Evolutionary conservation across 2,329 filamentous ascomycete species (phyloP).

Genomic region (Clarireedia monteithiana): DNA sequence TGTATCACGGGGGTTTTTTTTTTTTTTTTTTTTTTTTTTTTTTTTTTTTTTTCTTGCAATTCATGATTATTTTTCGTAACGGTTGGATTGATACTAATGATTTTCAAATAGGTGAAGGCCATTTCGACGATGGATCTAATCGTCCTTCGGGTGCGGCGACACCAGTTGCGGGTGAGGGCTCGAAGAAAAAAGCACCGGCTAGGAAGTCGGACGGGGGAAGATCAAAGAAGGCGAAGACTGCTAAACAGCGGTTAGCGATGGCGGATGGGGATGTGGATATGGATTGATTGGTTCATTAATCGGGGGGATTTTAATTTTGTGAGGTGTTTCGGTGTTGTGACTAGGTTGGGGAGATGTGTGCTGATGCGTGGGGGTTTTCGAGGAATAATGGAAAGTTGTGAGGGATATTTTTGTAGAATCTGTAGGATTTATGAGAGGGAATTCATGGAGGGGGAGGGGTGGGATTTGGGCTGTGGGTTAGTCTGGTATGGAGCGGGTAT

Average conservation of each 20-base stretch:
- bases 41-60: conserved; percentile 12
- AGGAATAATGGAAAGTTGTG: background rate
- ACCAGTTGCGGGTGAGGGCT: conserved; percentile 50
- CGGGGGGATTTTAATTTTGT: background rate
- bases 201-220: conserved; percentile 42
- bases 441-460: background rate
- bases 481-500: background rate
- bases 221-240: conserved; percentile 58
- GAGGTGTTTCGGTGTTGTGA: no score
- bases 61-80: background rate
- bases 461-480: background rate
- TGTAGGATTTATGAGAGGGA: background rate
- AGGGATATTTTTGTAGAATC: no score
- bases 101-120: conserved; percentile 67
- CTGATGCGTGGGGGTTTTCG: background rate
- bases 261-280: conserved; percentile 47
- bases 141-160: conserved; percentile 84
- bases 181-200: conserved; percentile 35
- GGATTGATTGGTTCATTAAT: background rate
- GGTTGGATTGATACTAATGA: conserved; percentile 2
- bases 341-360: background rate
- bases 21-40: no score
- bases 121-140: conserved; percentile 80
- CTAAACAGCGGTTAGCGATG: conserved; percentile 61
- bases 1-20: no score